Evolutionary conservation across 257 asterid species (phyloP), one percentile per base, ranked within the genome.

Genomic region (Dorcoceras hygrometricum): DNA sequence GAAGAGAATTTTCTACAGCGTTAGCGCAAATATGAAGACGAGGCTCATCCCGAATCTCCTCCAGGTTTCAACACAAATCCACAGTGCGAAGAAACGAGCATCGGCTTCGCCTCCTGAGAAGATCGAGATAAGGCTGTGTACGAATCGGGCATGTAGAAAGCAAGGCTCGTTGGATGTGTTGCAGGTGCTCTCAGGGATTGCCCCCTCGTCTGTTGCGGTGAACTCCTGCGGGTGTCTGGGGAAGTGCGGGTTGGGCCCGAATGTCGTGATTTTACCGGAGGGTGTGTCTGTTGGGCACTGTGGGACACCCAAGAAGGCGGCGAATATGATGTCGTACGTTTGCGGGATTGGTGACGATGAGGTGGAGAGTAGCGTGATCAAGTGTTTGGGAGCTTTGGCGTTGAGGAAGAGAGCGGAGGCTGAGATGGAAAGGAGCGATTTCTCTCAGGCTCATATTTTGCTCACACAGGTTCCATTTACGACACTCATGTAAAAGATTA

Each of bases 181-280:
- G 77, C 91, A 75, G 50, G 80, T 88, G 23, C 88, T 93, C 27
- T 76, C 97, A 31, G 97, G 91, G 53, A 86, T 90, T 63, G 81
- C 95, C 11, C 95, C 98, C 54, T 87, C 94, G 6, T 57, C 53
- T 69, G 84, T 83, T 6, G 27, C 91, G 16, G 88, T 93, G 61
- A 85, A 78, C 59, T 78, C 97, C 46, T 86, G 95, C 74, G 98
- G 97, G 5, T 93, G 97, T 75, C 89, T 93, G 8, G 95, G 96
- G 22, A 80, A 70, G 48, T 93, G 98, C 58, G 97, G 96, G 31
- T 65, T 94, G 18, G 97, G 96, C 5, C 98, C 98, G 5, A 90
- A 86, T 66, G 73, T 83, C 62, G 91, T 84, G 51, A 80, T 83
- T 69, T 72, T 93, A 78, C 98, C 95, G 19, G 84, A 73, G 63